phyloP scores from a whole-genome alignment of 108 stramenopile genomes.

The Conticribra guillardii region DNA sequence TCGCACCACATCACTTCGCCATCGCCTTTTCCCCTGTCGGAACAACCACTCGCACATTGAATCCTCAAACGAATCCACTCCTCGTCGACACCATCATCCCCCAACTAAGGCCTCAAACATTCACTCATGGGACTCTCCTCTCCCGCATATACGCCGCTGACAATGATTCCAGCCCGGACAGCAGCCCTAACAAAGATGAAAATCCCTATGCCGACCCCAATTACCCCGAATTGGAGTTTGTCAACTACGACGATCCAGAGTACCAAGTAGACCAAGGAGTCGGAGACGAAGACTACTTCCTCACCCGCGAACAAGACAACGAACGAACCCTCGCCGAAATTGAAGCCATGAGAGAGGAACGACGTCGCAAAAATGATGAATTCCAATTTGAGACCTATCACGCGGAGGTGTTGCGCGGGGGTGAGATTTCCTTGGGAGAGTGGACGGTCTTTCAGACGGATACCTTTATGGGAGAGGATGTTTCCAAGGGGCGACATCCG shows the following conservation, averaged over 20 bases:
- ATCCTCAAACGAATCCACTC: neutral
- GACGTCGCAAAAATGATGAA: conserved; percentile 82
- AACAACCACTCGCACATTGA: no score
- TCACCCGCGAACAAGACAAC: conserved; percentile 8
- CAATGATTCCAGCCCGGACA: neutral
- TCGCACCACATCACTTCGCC: neutral
- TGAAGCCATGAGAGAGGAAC: conserved; percentile 87
- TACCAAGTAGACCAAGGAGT: conserved; percentile 71
- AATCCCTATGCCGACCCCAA: conserved; percentile 60
- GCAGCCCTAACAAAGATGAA: conserved; percentile 11
- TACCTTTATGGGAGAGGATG: conserved; percentile 63
- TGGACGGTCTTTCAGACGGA: conserved; percentile 86
- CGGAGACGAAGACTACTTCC: conserved; percentile 58
- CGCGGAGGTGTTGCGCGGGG: conserved; percentile 58
- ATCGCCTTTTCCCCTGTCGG: neutral
- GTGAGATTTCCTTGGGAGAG: conserved; percentile 74
- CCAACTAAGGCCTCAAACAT: neutral
- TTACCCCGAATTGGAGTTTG: conserved; percentile 87
- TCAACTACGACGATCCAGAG: conserved; percentile 84
- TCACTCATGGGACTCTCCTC: no score
- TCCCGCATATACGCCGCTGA: neutral
- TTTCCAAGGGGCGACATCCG: conserved; percentile 13
- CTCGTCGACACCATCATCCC: neutral
- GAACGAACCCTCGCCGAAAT: conserved; percentile 68
- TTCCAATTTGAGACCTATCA: conserved; percentile 92